These are phyloP conservation scores for Fusarium pilosicola DNA, from an alignment of 2,329 filamentous ascomycete species.

Conservation along the genomic window DNA sequence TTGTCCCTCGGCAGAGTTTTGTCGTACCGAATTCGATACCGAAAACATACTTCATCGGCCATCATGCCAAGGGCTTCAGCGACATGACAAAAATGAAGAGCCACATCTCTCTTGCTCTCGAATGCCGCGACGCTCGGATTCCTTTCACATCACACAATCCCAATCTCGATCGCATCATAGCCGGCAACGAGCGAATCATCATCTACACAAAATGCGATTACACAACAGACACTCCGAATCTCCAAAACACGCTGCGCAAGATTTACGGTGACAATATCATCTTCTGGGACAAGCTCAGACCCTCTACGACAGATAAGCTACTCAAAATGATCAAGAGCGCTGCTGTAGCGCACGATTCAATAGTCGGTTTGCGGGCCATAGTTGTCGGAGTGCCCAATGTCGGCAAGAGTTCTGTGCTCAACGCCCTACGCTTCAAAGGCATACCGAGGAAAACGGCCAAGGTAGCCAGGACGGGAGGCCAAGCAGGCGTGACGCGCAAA, in stretches of 20 bases:
- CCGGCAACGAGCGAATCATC: constrained; percentile 77
- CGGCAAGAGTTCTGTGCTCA: constrained; percentile 94
- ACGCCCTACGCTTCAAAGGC: constrained; percentile 78
- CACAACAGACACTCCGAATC: constrained; percentile 54
- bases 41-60: constrained; percentile 92
- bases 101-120: constrained; percentile 86
- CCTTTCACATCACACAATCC: constrained; percentile 92
- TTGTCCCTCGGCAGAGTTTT: constrained; percentile 80
- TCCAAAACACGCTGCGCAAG: constrained; percentile 45
- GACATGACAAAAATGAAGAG: constrained; percentile 85
- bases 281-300: constrained; percentile 57
- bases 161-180: constrained; percentile 81
- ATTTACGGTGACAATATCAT: constrained; percentile 50
- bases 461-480: constrained; percentile 82
- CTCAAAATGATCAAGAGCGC: constrained; percentile 51
- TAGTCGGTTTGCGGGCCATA: constrained; percentile 87
- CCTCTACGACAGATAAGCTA: constrained; percentile 50
- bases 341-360: constrained; percentile 55
- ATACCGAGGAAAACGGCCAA: constrained; percentile 62
- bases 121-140: constrained; percentile 93
- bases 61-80: constrained; percentile 81
- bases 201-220: constrained; percentile 94
- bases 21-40: constrained; percentile 78
- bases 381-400: constrained; percentile 98
- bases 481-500: constrained; percentile 91